These are phyloP conservation scores for Cladosporium phlei DNA, from an alignment of 2,329 filamentous ascomycete genomes.

Conservation along the genomic window DNA sequence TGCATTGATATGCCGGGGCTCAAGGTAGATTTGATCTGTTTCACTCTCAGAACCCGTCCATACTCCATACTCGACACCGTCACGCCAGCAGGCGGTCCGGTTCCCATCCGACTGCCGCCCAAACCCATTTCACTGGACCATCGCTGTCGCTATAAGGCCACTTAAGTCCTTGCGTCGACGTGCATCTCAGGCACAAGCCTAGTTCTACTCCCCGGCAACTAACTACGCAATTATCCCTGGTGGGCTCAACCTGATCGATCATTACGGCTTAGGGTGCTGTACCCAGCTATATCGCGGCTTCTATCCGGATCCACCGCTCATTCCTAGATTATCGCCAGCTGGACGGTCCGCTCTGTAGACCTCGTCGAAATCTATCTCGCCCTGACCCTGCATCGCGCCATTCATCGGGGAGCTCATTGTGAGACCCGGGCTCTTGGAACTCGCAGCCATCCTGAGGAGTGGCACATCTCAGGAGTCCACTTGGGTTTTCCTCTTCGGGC, in stretches of 20 bases:
- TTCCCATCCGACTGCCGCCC: conserved; percentile 7
- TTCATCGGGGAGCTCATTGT: conserved; percentile 9
- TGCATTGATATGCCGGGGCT: conserved; percentile 10
- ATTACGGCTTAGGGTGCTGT: conserved; percentile 1
- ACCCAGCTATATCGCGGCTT: conserved; percentile 7
- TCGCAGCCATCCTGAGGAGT: conserved; percentile 7
- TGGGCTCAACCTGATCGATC: conserved; percentile 12
- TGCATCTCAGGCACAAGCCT: conserved; percentile 11
- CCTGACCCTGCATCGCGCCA: conserved; percentile 13
- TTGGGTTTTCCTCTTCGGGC: conserved; percentile 8
- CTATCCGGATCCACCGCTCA: conserved; percentile 11
- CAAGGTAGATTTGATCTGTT: conserved; percentile 9
- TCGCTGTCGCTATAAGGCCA: conserved; percentile 1
- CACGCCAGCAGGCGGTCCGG: conserved; percentile 11
- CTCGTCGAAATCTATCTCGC: conserved; percentile 3
- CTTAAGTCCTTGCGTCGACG: conserved; percentile 8
- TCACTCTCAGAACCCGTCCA: conserved; percentile 8
- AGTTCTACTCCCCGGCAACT: conserved; percentile 7
- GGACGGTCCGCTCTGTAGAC: conserved; percentile 11
- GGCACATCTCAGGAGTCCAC: conserved; percentile 8
- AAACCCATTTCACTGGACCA: not conserved
- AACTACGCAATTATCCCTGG: conserved; percentile 9
- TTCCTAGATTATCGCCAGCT: conserved; percentile 2
- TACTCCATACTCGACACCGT: conserved; percentile 1
- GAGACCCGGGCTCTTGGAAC: conserved; percentile 12